Base-by-base conservation (phyloP, 768 basidiomycete genomes). In the Pisolithus orientalis region DNA sequence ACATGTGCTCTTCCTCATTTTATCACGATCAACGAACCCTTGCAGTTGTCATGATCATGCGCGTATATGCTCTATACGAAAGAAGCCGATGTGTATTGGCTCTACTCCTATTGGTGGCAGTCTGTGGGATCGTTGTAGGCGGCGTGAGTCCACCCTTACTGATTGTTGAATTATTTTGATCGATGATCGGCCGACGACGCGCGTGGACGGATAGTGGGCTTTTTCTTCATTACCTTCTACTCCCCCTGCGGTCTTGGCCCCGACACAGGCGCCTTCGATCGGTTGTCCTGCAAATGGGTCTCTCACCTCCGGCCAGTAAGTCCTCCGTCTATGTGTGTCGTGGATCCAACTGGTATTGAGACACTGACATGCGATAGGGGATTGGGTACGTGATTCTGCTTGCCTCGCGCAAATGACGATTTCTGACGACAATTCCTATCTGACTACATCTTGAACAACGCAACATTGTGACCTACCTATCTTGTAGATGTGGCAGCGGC, bases 401-500 rank as follows among this genome's bases (percentile, higher is more conserved):
- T 29, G 7, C 28, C 28, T 29, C 7, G 4, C 7, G 7, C 28
- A 7, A 29, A 29, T 29, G 28, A 3, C 28, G 28, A 29, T 7
- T 29, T 29, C 28, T 29, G 28, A 29, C 28, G 28, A 29, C 28
- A 29, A 7, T 29, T 29, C 28, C 28, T 29, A 29, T 29, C 28
- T 29, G 28, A 7, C 28, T n/a, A n/a, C n/a, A n/a, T n/a, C n/a
- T n/a, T n/a, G n/a, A n/a, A n/a, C n/a, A n/a, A n/a, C n/a, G n/a
- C n/a, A n/a, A n/a, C n/a, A n/a, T n/a, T n/a, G n/a, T n/a, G n/a
- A 44, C 16, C 10, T 4, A 14, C 14, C 25, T 6, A 43, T 43
- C 6, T 32, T 47, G 25, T 25, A 62, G 59, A 50, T 24, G n/a
- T 49, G 2, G 53, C 52, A 1, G 21, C 51, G 32, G 52, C 28